Evolutionary conservation across 805 yeast genomes (phyloP), one percentile per base, ranked within the genome.

Genomic region (Wickerhamiella azyma): DNA sequence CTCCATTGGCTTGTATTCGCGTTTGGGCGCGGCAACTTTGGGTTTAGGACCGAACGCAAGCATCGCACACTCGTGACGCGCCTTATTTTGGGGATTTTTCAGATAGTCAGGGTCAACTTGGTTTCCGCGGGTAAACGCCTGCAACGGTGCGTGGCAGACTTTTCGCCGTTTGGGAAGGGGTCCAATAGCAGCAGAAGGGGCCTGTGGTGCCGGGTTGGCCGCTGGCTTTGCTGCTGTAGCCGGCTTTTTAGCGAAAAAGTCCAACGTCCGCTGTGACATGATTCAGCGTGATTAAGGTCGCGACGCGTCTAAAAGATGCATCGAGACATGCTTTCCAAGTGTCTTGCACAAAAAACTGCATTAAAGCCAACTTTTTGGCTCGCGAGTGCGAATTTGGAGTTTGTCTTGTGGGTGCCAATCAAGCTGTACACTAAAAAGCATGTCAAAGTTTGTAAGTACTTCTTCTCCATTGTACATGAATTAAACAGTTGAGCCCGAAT

Each of bases 1-100:
- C 53, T 86, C 96, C 32, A 88, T 62, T 0, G 96, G 96, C 0
- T 94, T 82, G 39, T 42, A 42, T 5, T 32, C 19, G 21, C 45
- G 39, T 36, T 42, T 42, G 14, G 40, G 36, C 17, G 29, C 45
- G 11, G n/a, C n/a, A 9, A 29, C 26, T 17, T 26, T 28, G 17
- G 39, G 28, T n/a, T 42, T 42, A 7, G 45, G 45, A 9, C 45
- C 45, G 26, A 42, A 42, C 17, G 18, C 24, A 2, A 14, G 11
- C 28, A 42, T 19, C 7, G 40, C 39, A 4, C 21, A 16, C 14
- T 36, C 40, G n/a, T 35, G 40, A 9, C 45, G 39, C 9, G 40
- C 39, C 32, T 11, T 11, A 9, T 42, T 42, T 16, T 35, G 32
- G 9, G 44, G 44, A 33, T 41, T 33, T 24, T 41, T 19, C n/a